Evolutionary conservation across 202 grass and related monocot genomes (phyloP).

Genomic region (Sporobolus alterniflorus): DNA sequence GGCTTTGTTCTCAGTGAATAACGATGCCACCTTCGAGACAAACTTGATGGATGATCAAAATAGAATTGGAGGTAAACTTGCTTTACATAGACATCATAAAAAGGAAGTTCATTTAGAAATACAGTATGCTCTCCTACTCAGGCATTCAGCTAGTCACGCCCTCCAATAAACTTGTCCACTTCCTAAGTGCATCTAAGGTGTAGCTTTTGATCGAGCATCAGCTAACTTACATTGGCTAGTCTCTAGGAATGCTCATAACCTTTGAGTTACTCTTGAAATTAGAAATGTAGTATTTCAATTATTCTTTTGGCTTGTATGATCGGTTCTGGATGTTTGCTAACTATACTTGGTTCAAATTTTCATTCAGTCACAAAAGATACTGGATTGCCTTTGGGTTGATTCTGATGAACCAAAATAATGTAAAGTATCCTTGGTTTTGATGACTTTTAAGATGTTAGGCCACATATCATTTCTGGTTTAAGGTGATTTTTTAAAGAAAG

Average conservation of each 20-base stretch:
- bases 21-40: background rate
- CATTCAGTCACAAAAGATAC: background rate
- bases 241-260: background rate
- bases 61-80: background rate
- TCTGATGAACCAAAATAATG: background rate
- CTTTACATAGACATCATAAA: background rate
- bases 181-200: background rate
- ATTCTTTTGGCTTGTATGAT: constrained; percentile 3
- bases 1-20: background rate
- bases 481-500: no score
- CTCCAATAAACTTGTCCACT: background rate
- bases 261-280: constrained; percentile 7
- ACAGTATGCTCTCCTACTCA: background rate
- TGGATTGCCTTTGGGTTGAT: background rate
- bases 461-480: background rate
- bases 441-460: background rate
- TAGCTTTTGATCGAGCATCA: background rate
- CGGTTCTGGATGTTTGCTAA: background rate
- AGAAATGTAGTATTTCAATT: background rate
- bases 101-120: background rate
- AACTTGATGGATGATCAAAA: background rate
- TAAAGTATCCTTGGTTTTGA: background rate
- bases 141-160: background rate
- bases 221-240: background rate
- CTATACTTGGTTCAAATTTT: background rate